Evolutionary conservation across 768 basidiomycete species (phyloP), one percentile per base, ranked within the genome.

Genomic region (Favolaschia claudopus): DNA sequence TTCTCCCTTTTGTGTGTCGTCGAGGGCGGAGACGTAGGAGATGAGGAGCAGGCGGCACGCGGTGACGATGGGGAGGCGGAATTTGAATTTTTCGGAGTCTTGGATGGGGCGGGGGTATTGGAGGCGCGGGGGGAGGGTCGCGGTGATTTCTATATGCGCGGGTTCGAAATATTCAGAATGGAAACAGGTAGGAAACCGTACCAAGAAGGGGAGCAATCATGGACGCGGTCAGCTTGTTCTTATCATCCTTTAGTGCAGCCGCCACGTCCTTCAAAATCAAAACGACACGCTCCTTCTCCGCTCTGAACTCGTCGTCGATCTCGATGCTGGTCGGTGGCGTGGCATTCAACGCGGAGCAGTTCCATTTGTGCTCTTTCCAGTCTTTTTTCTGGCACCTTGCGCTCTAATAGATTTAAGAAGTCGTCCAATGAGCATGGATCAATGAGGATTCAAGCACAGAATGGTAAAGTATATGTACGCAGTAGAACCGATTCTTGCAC

Each of bases 401-500:
- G 36, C 57, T 58, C 57, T 58, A 19, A 22, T 37, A 58, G 32
- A 45, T 37, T 7, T 27, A 38, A n/a, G n/a, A n/a, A n/a, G n/a
- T n/a, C n/a, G n/a, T n/a, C n/a, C 22, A 17, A 32, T 56, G 45
- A 56, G 55, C 27, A 42, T 29, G 44, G 42, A 44, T 43, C 42
- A 25, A 29, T 36, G 49, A 39, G 46, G 20, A 32, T 44, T 43
- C 37, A 42, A 27, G 32, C 31, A 42, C 32, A 51, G 40, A 31
- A 45, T n/a, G n/a, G n/a, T n/a, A n/a, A n/a, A n/a, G n/a, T n/a
- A n/a, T 14, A 45, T 43, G 48, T 50, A 58, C 57, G 15, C 57
- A 58, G 33, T 58, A 58, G 49, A 58, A 58, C 20, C 57, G 57
- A 31, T 58, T 58, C 39, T 58, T 58, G 49, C 57, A 58, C 48